Conservation (phyloP, 2,329 filamentous ascomycete species). For the Stagonosporopsis vannaccii region DNA sequence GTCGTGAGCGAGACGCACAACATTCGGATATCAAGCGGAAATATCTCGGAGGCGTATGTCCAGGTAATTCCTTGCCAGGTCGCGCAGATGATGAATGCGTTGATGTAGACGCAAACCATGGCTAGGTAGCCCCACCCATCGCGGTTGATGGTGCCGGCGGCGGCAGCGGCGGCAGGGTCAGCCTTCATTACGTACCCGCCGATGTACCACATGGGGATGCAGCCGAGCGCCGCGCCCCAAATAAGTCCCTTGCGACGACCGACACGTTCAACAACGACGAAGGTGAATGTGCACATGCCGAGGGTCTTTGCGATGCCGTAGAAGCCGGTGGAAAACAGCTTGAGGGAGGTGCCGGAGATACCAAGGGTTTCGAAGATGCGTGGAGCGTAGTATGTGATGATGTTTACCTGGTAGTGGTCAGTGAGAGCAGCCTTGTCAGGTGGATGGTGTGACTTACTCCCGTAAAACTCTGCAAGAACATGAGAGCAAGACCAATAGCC, state of each 20-base stretch:
- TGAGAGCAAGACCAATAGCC: slow-evolving; percentile 49
- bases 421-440: background rate
- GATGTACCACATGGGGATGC: slow-evolving; percentile 60
- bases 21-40: slow-evolving; percentile 52
- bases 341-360: slow-evolving; percentile 51
- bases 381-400: slow-evolving; percentile 49
- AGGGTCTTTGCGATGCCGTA: slow-evolving; percentile 55
- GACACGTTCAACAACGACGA: slow-evolving; percentile 50
- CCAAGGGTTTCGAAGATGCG: slow-evolving; percentile 54
- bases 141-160: slow-evolving; percentile 51
- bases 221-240: slow-evolving; percentile 58
- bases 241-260: slow-evolving; percentile 55
- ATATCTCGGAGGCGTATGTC: slow-evolving; percentile 54
- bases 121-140: slow-evolving; percentile 60
- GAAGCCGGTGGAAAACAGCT: slow-evolving; percentile 59
- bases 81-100: slow-evolving; percentile 60
- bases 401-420: slow-evolving; percentile 36
- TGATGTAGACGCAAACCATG: slow-evolving; percentile 64
- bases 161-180: slow-evolving; percentile 57
- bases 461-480: slow-evolving; percentile 49
- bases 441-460: slow-evolving; percentile 28
- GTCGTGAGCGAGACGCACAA: slow-evolving; percentile 50
- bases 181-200: slow-evolving; percentile 63
- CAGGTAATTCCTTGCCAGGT: slow-evolving; percentile 47
- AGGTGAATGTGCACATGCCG: slow-evolving; percentile 51